Evolutionary conservation across 306 rosid species (phyloP), one percentile per base, ranked within the genome.

Genomic region (Mimosa pudica): DNA sequence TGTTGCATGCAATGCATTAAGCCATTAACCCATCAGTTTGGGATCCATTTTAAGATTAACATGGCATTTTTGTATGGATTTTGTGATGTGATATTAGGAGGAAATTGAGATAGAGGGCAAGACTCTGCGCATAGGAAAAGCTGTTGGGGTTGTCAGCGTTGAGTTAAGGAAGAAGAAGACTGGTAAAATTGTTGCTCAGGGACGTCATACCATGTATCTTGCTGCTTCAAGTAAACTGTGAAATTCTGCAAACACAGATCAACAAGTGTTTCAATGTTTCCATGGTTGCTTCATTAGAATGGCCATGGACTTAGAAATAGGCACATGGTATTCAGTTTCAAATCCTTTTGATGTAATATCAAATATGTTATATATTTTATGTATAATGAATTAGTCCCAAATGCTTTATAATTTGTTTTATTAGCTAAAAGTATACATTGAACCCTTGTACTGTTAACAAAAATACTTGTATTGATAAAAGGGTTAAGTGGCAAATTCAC

Each of bases 201-300:
- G 91, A 10, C 91, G 90, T 54, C 93, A 86, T 78, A 88, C 90
- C 65, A 86, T 84, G 82, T 90, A 82, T 71, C 89, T 88, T 35
- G 84, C 89, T 12, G 5, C 82, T 51, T 0, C 85, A 17, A 88
- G 93, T 73, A 90, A 84, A 81, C 35, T 90, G 63, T 88, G 85
- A 81, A 32, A 7, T 12, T 51, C 47, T 33, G 33, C 32, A 51
- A 55, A 55, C 9, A 8, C 35, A 72, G 5, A 14, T 36, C 2
- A n/a, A 55, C n/a, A 65, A 30, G 18, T 5, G 60, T 66, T 66
- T 16, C 3, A 30, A 13, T 30, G 45, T 70, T 70, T 63, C 71
- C 48, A 38, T 36, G 30, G 49, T 16, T 38, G 71, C 51, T 41
- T 42, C 4, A 10, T 10, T 9, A 9, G 35, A n/a, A 9, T 42